phyloP scores from a whole-genome alignment of 208 protist genomes.

The Angomonas ambiguus region DNA sequence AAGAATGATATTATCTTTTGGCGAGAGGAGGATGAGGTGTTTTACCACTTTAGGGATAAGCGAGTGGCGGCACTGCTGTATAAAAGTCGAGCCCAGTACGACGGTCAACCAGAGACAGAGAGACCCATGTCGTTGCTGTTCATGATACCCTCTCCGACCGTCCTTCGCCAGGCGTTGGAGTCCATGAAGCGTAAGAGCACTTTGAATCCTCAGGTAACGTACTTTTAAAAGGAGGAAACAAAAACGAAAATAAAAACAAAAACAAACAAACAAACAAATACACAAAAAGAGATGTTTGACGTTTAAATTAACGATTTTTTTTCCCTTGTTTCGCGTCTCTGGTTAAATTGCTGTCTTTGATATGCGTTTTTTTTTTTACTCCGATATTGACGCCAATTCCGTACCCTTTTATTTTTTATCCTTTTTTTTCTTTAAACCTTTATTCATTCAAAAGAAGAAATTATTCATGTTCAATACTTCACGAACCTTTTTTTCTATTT shows the following conservation, averaged over 20 bases:
- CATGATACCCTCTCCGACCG: conserved; percentile 49
- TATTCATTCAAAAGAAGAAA: no score
- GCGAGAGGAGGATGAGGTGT: conserved; percentile 77
- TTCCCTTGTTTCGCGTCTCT: no score
- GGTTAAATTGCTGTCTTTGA: no score
- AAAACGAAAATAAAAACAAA: neutral
- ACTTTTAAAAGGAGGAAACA: conserved; percentile 15
- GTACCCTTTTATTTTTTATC: no score
- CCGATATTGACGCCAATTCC: no score
- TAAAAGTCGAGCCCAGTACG: conserved; percentile 80
- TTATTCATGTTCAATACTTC: no score
- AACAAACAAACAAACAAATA: no score
- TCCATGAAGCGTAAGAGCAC: conserved; percentile 63
- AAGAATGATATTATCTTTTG: conserved; percentile 66
- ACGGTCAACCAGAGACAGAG: conserved; percentile 74
- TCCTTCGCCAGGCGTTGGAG: conserved; percentile 56
- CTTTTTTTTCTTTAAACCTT: no score
- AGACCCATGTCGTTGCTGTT: conserved; percentile 79
- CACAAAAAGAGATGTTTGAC: neutral
- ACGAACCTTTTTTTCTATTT: no score
- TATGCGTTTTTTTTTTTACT: no score
- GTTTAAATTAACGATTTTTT: no score
- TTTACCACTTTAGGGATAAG: conserved; percentile 78
- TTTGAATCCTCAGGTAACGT: conserved; percentile 37
- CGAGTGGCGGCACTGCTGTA: conserved; percentile 79